Percentiles rank a stretch among this genome's conserved stretches.
Conservation (phyloP, 2,329 filamentous ascomycete species). For the Cadophora gregata region DNA sequence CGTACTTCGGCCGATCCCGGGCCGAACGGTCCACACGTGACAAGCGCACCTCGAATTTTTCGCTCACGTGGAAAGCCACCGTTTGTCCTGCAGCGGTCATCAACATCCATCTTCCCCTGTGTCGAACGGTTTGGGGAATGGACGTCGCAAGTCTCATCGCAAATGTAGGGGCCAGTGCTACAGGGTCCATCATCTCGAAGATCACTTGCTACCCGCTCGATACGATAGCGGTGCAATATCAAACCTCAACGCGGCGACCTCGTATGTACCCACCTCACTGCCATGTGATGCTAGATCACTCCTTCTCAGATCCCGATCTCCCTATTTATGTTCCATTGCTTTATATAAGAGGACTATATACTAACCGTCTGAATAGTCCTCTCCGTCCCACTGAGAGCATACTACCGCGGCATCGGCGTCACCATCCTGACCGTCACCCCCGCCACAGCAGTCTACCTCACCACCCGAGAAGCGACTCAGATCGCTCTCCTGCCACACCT, state of each 20-base stretch:
- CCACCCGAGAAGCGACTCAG: slow-evolving; percentile 31
- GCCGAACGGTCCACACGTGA: not conserved
- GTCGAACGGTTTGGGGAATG: slow-evolving; percentile 26
- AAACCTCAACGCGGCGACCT: slow-evolving; percentile 33
- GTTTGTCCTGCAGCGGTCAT: not conserved
- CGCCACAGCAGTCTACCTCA: slow-evolving; percentile 32
- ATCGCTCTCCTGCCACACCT: slow-evolving; percentile 31
- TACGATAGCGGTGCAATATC: slow-evolving; percentile 35
- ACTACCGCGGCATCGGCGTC: slow-evolving; percentile 36
- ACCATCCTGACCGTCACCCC: slow-evolving; percentile 34
- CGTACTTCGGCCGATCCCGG: slow-evolving; percentile 1
- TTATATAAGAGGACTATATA: not conserved
- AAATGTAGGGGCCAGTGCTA: slow-evolving; percentile 34
- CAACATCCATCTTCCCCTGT: not conserved
- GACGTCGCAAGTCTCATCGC: slow-evolving; percentile 29
- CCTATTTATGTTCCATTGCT: not conserved
- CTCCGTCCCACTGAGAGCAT: slow-evolving; percentile 31
- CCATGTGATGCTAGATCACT: not conserved
- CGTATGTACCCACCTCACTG: slow-evolving; percentile 4
- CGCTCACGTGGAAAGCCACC: slow-evolving; percentile 7
- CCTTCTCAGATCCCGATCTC: not conserved
- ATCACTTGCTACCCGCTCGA: slow-evolving; percentile 33
- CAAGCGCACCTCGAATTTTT: slow-evolving; percentile 2
- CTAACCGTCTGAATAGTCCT: slow-evolving; percentile 18
- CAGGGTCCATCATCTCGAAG: slow-evolving; percentile 33